Base-by-base conservation (phyloP, 805 yeast genomes). In the Ogataea nonfermentans region DNA sequence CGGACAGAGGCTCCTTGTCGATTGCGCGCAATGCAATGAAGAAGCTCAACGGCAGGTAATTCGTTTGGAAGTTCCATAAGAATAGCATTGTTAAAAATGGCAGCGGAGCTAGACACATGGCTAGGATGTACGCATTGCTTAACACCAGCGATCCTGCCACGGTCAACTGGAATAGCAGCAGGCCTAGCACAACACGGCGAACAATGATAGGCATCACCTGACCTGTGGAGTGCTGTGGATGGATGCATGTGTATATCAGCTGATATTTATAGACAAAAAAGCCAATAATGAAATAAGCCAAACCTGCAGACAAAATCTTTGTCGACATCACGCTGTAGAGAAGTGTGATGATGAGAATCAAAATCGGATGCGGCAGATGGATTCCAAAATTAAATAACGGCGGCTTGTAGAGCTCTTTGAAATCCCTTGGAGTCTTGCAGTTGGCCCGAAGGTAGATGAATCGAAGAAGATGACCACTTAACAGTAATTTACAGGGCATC, bases 201-300 rank as follows among this genome's bases (percentile, higher is more conserved):
- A 85, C 84, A 2, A 91, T 81, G 34, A 89, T 68, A 0, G 96
- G 95, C 98, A 97, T 91, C 1, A 91, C 95, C 57, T 84, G 85
- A 1, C 98, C 99, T 0, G 96, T 93, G 0, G 96, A 89, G 63
- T 93, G 98, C 26, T 95, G 96, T 8, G 95, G 90, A 61, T 93
- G 98, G 23, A 88, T 89, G 67, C 93, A 83, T 0, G 96, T 84
- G 59, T 87, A 91, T 48, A 93, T 68, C 44, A 91, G 68, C 62
- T 89, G 96, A 60, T 90, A 91, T 63, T 91, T 91, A 73, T 81
- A 88, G 7, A 90, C 95, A 58, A 80, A 82, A 61, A 79, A 91
- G 0, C 98, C 97, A 40, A 88, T 65, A 11, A 85, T 62, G 58
- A 91, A 91, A 61, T 93, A 91, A 1, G 83, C 68, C 41, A 89